Percentiles rank a stretch among this genome's conserved stretches.
Evolutionary conservation across 352 stramenopile genomes (phyloP).

Genomic region (Blastocystis sp.): DNA sequence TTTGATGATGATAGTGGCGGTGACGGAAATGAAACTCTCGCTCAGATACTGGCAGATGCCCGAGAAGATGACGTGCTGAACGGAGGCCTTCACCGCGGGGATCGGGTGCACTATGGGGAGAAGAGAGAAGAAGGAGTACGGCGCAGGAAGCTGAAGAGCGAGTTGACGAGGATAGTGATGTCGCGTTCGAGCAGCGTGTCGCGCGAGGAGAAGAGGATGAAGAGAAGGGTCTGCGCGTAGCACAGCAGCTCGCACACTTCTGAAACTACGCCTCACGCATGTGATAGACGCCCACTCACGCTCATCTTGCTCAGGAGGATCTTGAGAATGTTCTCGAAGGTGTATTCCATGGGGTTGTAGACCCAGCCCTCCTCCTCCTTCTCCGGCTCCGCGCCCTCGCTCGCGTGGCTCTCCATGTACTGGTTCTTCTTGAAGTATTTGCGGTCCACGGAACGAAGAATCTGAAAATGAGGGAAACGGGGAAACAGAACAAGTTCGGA

Average conservation of each 20-base stretch:
- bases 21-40: constrained; percentile 47
- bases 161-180: constrained; percentile 52
- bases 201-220: constrained; percentile 19
- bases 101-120: constrained; percentile 50
- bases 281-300: background rate
- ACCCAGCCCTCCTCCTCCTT: constrained; percentile 7
- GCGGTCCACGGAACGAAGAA: constrained; percentile 10
- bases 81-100: constrained; percentile 47
- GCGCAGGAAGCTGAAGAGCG: constrained; percentile 43
- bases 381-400: background rate
- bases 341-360: constrained; percentile 28
- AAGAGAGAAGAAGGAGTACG: background rate
- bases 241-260: constrained; percentile 39
- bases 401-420: constrained; percentile 16
- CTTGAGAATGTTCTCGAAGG: constrained; percentile 39
- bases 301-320: constrained; percentile 62
- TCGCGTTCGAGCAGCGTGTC: constrained; percentile 55
- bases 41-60: constrained; percentile 57
- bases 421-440: constrained; percentile 18
- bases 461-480: background rate
- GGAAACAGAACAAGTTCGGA: constrained; percentile 28
- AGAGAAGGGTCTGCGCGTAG: constrained; percentile 48
- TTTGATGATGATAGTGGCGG: constrained; percentile 44
- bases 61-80: constrained; percentile 45
- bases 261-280: background rate